Base-by-base conservation (phyloP, 805 yeast genomes). In the Ogataea parapolymorpha region DNA sequence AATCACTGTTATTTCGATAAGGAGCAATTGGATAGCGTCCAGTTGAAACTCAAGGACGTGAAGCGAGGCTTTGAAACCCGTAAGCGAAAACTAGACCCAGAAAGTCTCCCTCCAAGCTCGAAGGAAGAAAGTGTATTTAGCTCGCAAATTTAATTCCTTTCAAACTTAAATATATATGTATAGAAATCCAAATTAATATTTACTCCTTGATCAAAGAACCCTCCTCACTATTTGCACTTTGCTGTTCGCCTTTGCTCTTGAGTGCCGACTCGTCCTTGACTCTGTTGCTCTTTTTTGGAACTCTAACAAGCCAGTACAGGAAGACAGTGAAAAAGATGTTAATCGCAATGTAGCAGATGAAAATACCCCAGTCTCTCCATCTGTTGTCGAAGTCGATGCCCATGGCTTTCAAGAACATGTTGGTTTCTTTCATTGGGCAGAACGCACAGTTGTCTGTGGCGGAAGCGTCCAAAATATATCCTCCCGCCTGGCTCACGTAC, bases 301-400 rank as follows among this genome's bases (percentile, higher is more conserved):
- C 91, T 71, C 93, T 77, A 10, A 80, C 77, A 20, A 77, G 56
- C 82, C 85, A 74, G 56, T 74, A 74, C 42, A 65, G 39, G 51
- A 51, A 50, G 35, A 60, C 41, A n/a, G 64, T 50, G 35, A 66
- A 44, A 3, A 41, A 12, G 6, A 63, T 45, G 50, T 77, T 73
- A 51, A 77, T 65, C 17, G 60, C 66, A 47, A 75, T 70, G 52
- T 66, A 80, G 35, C 70, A 71, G 44, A 73, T 58, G 51, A 71
- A 73, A 18, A 80, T 67, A 50, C 85, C 86, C 53, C 70, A 68
- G 58, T 80, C 70, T 61, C 83, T 70, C 82, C 85, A 77, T 80
- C 70, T 82, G 73, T 47, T 71, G 53, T 29, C 26, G 26, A 68
- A 72, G 2, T 62, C 39, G 11, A 83, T 68, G 41, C 67, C 61